These are phyloP conservation scores for Yamadazyma sp. DNA, from an alignment of 805 yeast genomes.

Conservation along the genomic window DNA sequence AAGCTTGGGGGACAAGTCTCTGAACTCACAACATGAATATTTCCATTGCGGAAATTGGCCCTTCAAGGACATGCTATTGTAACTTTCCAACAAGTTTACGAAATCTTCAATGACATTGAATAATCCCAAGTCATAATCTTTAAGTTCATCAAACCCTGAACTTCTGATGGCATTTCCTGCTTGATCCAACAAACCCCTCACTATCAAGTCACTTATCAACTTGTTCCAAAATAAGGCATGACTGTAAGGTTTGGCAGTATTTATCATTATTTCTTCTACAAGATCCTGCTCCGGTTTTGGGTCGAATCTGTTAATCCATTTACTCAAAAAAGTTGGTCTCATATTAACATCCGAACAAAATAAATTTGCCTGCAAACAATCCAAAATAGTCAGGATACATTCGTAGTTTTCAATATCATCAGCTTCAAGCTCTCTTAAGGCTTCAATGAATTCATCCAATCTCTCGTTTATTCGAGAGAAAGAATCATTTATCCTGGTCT, in stretches of 20 bases:
- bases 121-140: constrained; percentile 29
- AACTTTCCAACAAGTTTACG: constrained; percentile 36
- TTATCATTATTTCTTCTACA: constrained; percentile 46
- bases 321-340: constrained; percentile 45
- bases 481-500: constrained; percentile 21
- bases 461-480: constrained; percentile 29
- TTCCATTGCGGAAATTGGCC: constrained; percentile 52
- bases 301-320: constrained; percentile 72
- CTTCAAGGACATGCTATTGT: constrained; percentile 39
- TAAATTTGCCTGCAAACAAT: constrained; percentile 55
- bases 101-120: constrained; percentile 43
- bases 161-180: constrained; percentile 49
- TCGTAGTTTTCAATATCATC: constrained; percentile 30
- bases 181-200: constrained; percentile 61
- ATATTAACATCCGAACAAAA: constrained; percentile 39
- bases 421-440: constrained; percentile 25
- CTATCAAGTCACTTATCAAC: constrained; percentile 52
- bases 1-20: constrained; percentile 38
- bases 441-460: constrained; percentile 23
- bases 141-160: constrained; percentile 44
- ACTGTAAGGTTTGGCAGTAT: constrained; percentile 44
- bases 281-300: constrained; percentile 59
- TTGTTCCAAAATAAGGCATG: constrained; percentile 63
- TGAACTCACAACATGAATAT: constrained; percentile 46
- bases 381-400: constrained; percentile 52